These are phyloP conservation scores for Penicillium argentinense DNA, from an alignment of 495 filamentous ascomycete species.

Conservation along the genomic window DNA sequence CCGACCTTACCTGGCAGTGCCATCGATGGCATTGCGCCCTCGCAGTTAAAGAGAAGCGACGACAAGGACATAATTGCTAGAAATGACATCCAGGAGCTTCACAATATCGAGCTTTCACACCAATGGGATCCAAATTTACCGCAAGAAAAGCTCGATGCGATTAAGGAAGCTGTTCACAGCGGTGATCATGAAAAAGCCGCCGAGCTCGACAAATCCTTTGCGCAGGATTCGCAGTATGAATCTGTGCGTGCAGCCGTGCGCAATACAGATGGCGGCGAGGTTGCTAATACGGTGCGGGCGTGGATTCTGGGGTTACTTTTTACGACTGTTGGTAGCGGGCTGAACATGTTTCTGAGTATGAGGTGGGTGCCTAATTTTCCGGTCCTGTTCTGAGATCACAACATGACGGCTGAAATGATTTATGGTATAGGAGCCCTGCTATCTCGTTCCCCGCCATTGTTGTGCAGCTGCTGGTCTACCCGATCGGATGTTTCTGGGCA, in stretches of 20 bases:
- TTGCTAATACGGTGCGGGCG: slow-evolving; percentile 19
- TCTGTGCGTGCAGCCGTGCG: slow-evolving; percentile 22
- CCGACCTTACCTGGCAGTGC: too few relatives aligned
- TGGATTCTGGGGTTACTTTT: slow-evolving; percentile 22
- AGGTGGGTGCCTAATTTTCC: slow-evolving; percentile 5
- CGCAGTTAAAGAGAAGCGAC: not conserved
- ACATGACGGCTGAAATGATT: too few relatives aligned
- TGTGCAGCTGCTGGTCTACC: slow-evolving; percentile 64
- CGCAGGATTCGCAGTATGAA: slow-evolving; percentile 22
- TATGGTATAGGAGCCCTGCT: slow-evolving; percentile 28
- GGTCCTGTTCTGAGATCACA: too few relatives aligned
- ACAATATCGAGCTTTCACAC: slow-evolving; percentile 10
- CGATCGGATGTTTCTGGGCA: slow-evolving; percentile 54
- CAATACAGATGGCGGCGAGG: slow-evolving; percentile 18
- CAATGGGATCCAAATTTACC: slow-evolving; percentile 24
- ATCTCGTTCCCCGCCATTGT: slow-evolving; percentile 60
- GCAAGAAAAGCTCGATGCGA: slow-evolving; percentile 19
- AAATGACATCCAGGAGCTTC: slow-evolving; percentile 7
- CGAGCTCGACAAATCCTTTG: slow-evolving; percentile 14
- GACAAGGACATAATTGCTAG: slow-evolving; percentile 1
- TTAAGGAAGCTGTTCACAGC: slow-evolving; percentile 10
- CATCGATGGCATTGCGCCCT: slow-evolving; percentile 1
- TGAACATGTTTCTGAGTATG: slow-evolving; percentile 28
- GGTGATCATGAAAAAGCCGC: slow-evolving; percentile 20
- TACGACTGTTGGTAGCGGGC: slow-evolving; percentile 17